Evolutionary conservation across 2,329 filamentous ascomycete genomes (phyloP), one percentile per base, ranked within the genome.

Genomic region (Hymenoscyphus fraxineus): DNA sequence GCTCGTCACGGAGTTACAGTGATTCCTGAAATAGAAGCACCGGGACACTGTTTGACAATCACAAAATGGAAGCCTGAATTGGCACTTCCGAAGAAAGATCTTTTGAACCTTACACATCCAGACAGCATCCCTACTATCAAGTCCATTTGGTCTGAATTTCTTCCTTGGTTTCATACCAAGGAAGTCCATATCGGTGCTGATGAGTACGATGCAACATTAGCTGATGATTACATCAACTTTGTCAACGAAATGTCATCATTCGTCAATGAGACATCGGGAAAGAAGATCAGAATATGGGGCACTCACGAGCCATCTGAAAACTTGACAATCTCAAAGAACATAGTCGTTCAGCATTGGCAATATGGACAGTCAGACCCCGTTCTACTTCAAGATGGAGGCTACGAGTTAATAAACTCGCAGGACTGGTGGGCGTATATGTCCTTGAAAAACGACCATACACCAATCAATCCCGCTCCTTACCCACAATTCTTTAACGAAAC

Each of bases 31-130:
- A 85, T 87, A 31, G 85, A 88, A 70, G 80, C 83, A 0, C 85
- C 85, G 0, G 85, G 84, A 0, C 85, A 88, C 66, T 80, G 81
- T 1, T 74, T 87, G 0, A 79, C 80, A 4, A 80, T 87, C 31
- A 82, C 82, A 0, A 83, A 87, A 69, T 87, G 85, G 84, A 84
- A 82, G 66, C 84, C 84, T 0, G 78, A 86, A 65, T 73, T 87
- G 16, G 83, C 80, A 0, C 74, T 85, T 12, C 71, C 74, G 2
- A 71, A 65, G 12, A 79, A 83, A 61, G 83, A 82, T 58, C 74
- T 86, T 60, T 73, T 87, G 6, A 85, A 86, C 64, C 78, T 86
- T 59, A 80, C 81, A 0, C 78, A 85, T 63, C 82, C 83, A 0
- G 81, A 83, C 0, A 81, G 83, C 0, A 80, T 85, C 40, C 80